Conservation (phyloP, 306 rosid species). For the Vachellia pachyceras region DNA sequence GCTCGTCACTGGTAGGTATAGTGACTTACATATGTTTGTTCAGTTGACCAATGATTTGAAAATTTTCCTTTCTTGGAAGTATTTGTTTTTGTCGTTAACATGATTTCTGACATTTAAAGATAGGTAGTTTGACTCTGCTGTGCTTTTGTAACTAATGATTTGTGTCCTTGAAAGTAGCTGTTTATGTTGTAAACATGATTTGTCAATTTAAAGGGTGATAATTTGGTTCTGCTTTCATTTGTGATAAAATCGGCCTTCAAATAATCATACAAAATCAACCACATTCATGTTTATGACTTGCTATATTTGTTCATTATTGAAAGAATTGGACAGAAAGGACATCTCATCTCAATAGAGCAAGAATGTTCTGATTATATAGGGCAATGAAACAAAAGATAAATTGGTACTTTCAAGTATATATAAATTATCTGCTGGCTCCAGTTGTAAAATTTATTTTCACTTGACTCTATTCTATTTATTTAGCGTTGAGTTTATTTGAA, state of each 20-base stretch:
- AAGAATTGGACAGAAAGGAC: neutral
- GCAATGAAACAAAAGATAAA: neutral
- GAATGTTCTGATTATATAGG: neutral
- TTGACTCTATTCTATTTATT: slow-evolving; percentile 2
- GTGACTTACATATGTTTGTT: too few species aligned
- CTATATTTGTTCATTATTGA: neutral
- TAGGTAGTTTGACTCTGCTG: slow-evolving; percentile 4
- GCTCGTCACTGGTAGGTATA: neutral
- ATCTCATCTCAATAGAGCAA: neutral
- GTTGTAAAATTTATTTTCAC: slow-evolving; percentile 6
- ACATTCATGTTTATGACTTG: slow-evolving; percentile 11
- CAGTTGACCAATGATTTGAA: too few species aligned
- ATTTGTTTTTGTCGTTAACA: neutral
- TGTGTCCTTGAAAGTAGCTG: neutral
- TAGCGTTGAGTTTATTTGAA: slow-evolving; percentile 27
- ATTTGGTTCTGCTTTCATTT: slow-evolving; percentile 15
- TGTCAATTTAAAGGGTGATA: slow-evolving; percentile 10
- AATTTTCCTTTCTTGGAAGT: too few species aligned
- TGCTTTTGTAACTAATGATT: slow-evolving; percentile 15
- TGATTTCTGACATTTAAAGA: slow-evolving; percentile 7
- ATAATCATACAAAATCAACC: too few species aligned
- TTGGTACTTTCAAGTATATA: neutral
- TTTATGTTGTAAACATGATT: slow-evolving; percentile 9
- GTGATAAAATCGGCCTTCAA: slow-evolving; percentile 1
- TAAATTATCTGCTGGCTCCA: neutral